Conservation (phyloP, 306 rosid genomes). For the Bauhinia variegata region DNA sequence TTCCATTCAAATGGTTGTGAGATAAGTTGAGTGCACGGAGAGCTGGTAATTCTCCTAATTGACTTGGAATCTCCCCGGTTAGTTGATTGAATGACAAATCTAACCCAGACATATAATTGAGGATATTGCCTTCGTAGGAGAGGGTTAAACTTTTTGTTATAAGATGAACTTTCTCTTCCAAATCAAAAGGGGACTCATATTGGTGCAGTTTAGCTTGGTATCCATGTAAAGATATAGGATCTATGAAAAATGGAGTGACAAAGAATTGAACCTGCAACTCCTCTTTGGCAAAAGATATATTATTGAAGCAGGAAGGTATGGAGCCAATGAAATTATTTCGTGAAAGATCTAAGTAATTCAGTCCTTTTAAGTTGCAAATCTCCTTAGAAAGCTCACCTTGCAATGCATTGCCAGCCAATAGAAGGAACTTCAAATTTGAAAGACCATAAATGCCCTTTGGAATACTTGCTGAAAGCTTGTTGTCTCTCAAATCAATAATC, state of each 20-base stretch:
- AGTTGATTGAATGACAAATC: slow-evolving; percentile 1
- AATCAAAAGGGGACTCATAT: too few species aligned
- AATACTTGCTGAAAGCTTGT: too few species aligned
- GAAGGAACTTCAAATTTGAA: neutral
- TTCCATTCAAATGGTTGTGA: neutral
- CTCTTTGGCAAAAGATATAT: neutral
- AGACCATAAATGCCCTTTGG: too few species aligned
- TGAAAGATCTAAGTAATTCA: too few species aligned
- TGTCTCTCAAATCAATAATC: too few species aligned
- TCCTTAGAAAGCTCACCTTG: too few species aligned
- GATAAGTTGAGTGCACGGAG: slow-evolving; percentile 12
- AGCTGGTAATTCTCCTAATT: neutral
- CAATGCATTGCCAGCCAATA: neutral
- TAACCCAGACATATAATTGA: neutral
- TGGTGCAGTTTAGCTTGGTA: too few species aligned
- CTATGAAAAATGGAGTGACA: too few species aligned
- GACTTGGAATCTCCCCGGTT: neutral
- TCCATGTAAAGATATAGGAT: too few species aligned
- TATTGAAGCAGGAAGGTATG: neutral
- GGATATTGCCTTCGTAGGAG: neutral
- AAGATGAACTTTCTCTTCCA: neutral
- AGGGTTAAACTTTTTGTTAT: neutral
- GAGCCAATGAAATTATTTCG: neutral
- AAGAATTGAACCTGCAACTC: too few species aligned
- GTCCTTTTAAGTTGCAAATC: too few species aligned